Evolutionary conservation across 257 asterid species (phyloP), one percentile per base, ranked within the genome.

Genomic region (Nicotiana undulata): DNA sequence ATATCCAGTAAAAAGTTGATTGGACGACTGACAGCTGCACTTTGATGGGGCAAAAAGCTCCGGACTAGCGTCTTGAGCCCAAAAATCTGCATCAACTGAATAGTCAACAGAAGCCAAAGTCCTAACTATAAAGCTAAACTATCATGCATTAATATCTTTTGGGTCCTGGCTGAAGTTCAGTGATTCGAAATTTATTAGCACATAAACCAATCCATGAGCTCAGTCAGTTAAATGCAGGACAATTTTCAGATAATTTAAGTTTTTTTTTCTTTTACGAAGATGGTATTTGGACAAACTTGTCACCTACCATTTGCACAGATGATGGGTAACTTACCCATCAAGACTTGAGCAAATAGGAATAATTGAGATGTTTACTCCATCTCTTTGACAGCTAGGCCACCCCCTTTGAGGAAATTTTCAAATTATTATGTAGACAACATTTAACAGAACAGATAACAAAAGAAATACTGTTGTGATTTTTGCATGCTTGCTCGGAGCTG

Each of bases 21-120:
- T 52, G 91, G 88, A 76, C 93, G 90, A 83, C 64, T 83, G 76
- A 79, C 82, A 83, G 29, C 60, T 32, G 85, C 80, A 76, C 83
- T 84, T 75, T 86, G 83, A 81, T 88, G 90, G 65, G 97, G 97
- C 86, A 93, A 84, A 84, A 91, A 90, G 85, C 97, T 89, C 90
- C 90, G 82, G 70, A 90, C 97, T 77, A 93, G 89, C 79, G 93
- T 80, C 90, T 94, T 93, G 78, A 94, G 94, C 86, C 93, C 97
- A 93, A 85, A 94, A 80, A 93, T 87, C 98, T 94, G 94, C 84
- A 88, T 7, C 24, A 74, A 46, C 5, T 49, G 24, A 49, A 74
- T 56, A 46, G 24, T 74, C 61, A 49, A 31, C 9, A 13, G 61
- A 74, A 74, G 26, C 24, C 59, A 74, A 16, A 74, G 9, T 13